Conservation (phyloP, 208 protist genomes). For the Trypanosoma cruzi region DNA sequence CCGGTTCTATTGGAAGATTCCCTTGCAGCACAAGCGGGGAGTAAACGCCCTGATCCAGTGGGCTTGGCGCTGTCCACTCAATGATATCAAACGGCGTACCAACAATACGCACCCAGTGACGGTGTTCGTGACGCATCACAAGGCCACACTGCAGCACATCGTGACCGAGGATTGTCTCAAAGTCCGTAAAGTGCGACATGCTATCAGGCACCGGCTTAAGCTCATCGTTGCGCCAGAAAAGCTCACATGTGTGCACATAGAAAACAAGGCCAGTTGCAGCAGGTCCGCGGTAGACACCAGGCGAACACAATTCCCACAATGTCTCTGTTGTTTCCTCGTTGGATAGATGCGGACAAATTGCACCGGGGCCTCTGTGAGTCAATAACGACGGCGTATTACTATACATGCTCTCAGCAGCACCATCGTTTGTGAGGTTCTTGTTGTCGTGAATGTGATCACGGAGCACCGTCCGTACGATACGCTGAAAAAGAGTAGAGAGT, state of each 20-base stretch:
- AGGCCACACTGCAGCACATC: constrained; percentile 74
- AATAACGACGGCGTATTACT: neutral
- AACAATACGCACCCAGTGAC: constrained; percentile 86
- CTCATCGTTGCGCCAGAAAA: constrained; percentile 85
- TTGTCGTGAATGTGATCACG: too few species aligned
- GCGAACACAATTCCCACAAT: constrained; percentile 7
- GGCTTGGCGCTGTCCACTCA: constrained; percentile 58
- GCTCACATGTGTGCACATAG: constrained; percentile 71
- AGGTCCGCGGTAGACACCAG: constrained; percentile 51
- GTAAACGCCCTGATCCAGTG: constrained; percentile 55
- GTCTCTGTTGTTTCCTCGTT: neutral
- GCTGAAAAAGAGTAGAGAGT: too few species aligned
- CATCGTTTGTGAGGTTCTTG: too few species aligned
- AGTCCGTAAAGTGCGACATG: constrained; percentile 89
- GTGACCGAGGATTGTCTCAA: constrained; percentile 75
- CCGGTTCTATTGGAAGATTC: constrained; percentile 38
- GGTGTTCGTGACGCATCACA: constrained; percentile 55
- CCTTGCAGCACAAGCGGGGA: constrained; percentile 44
- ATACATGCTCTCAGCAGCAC: too few species aligned
- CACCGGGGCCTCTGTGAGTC: constrained; percentile 18
- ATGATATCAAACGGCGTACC: constrained; percentile 79
- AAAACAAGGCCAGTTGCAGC: constrained; percentile 55
- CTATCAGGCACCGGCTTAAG: constrained; percentile 81
- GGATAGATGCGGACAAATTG: neutral
- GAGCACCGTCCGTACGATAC: too few species aligned